Evolutionary conservation across 768 basidiomycete species (phyloP).

Genomic region (Trametes meyenii): DNA sequence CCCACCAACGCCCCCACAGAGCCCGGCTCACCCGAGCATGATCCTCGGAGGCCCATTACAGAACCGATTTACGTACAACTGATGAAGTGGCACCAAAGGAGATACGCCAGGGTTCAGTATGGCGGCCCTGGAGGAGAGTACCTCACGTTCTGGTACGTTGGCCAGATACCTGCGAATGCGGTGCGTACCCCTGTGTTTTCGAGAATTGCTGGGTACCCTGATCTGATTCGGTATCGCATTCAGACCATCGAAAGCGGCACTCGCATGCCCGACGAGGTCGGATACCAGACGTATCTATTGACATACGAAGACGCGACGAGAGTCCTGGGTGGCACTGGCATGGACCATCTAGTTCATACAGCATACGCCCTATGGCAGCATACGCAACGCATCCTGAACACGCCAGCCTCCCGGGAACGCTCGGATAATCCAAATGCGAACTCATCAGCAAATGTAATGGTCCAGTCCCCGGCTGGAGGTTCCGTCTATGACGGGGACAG

Average conservation of each 20-base stretch:
- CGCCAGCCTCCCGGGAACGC: not conserved
- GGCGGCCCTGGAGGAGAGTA: constrained; percentile 49
- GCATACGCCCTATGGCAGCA: constrained; percentile 42
- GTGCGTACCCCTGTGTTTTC: constrained; percentile 37
- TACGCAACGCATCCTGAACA: constrained; percentile 5
- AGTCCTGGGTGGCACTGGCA: constrained; percentile 30
- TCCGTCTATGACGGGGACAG: no score
- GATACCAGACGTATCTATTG: constrained; percentile 48
- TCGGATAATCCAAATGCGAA: no score
- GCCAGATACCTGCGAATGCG: constrained; percentile 53
- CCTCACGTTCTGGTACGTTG: constrained; percentile 57
- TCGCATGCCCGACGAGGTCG: constrained; percentile 59
- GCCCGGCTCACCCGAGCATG: constrained; percentile 27
- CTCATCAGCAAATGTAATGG: no score
- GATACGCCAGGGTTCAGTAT: constrained; percentile 12
- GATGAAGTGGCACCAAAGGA: constrained; percentile 28
- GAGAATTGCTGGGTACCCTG: not conserved
- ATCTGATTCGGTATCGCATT: not conserved
- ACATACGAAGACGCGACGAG: constrained; percentile 46
- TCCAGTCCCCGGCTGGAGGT: no score
- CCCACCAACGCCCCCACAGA: constrained; percentile 45
- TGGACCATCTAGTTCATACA: constrained; percentile 41
- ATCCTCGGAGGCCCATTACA: constrained; percentile 25
- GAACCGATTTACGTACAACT: constrained; percentile 52
- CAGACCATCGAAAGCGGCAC: constrained; percentile 53